These are phyloP conservation scores for Linnemannia exigua DNA, from an alignment of 192 early-diverging fungal species.

Conservation along the genomic window DNA sequence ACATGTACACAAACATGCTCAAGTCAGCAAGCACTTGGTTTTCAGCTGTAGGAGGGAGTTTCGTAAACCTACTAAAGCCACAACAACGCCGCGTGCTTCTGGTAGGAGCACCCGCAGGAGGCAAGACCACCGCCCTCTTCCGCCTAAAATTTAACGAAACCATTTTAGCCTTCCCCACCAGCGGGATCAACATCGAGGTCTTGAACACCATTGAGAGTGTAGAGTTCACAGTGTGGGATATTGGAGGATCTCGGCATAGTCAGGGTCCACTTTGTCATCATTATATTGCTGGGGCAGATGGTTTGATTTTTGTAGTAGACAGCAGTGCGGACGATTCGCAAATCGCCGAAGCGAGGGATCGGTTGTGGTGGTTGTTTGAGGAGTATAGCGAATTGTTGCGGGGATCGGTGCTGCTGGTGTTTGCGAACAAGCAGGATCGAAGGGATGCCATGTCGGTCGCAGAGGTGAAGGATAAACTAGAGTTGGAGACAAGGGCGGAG, in stretches of 20 bases:
- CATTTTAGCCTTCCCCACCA: neutral
- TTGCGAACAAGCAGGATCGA: neutral
- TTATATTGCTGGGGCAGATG: neutral
- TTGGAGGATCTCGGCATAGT: neutral
- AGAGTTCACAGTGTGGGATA: neutral
- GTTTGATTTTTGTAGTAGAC: neutral
- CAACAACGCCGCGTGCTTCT: neutral
- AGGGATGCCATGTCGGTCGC: neutral
- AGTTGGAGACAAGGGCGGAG: neutral
- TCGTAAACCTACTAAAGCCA: neutral
- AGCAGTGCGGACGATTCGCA: neutral
- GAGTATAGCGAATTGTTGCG: neutral
- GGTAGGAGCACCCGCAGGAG: neutral
- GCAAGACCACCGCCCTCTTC: conserved; percentile 5
- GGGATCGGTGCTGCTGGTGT: neutral
- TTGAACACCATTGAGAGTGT: neutral
- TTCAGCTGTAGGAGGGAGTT: neutral
- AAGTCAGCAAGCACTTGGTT: neutral
- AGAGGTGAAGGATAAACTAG: neutral
- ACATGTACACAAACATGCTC: neutral
- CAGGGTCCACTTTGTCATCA: neutral
- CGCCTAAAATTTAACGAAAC: neutral
- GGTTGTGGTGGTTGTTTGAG: neutral
- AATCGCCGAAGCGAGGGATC: neutral
- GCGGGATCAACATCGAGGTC: neutral